Conservation (phyloP, 768 basidiomycete species). For the Scleroderma citrinum region DNA sequence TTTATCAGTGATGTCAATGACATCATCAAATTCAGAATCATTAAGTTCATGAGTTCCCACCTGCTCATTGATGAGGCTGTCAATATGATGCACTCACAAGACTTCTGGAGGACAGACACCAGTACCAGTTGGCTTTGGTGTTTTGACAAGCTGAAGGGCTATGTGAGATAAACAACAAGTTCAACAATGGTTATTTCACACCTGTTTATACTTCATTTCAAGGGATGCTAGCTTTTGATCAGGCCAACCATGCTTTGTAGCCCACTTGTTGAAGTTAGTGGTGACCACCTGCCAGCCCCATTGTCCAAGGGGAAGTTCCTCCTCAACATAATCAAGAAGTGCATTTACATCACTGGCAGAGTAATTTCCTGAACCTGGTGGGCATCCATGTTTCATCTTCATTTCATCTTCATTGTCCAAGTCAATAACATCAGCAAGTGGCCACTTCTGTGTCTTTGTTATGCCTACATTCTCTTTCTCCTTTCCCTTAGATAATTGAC, state of each 20-base stretch:
- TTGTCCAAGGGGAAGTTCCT: not conserved
- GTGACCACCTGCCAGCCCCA: conserved; percentile 1
- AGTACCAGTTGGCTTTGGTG: conserved; percentile 22
- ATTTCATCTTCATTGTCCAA: not conserved
- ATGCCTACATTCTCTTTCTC: not conserved
- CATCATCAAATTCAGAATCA: conserved; percentile 15
- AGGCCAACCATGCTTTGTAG: not conserved
- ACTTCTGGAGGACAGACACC: conserved; percentile 18
- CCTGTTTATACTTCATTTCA: conserved; percentile 22
- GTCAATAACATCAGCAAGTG: not conserved
- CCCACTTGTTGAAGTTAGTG: not conserved
- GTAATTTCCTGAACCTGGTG: conserved; percentile 1
- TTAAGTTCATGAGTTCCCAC: conserved; percentile 16
- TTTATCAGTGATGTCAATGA: not conserved
- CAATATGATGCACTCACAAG: conserved; percentile 19
- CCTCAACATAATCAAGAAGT: not conserved
- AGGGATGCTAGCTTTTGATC: not conserved
- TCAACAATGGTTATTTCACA: not conserved
- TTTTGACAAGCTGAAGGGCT: conserved; percentile 11
- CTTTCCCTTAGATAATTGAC: not conserved
- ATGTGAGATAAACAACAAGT: not conserved
- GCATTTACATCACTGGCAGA: not conserved
- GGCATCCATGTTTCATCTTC: not conserved
- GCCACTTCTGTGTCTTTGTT: not conserved
- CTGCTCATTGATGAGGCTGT: conserved; percentile 21